Percentiles rank a stretch among this genome's conserved stretches.
Conservation (phyloP, 345 rosid genomes). For the Turritis glabra region DNA sequence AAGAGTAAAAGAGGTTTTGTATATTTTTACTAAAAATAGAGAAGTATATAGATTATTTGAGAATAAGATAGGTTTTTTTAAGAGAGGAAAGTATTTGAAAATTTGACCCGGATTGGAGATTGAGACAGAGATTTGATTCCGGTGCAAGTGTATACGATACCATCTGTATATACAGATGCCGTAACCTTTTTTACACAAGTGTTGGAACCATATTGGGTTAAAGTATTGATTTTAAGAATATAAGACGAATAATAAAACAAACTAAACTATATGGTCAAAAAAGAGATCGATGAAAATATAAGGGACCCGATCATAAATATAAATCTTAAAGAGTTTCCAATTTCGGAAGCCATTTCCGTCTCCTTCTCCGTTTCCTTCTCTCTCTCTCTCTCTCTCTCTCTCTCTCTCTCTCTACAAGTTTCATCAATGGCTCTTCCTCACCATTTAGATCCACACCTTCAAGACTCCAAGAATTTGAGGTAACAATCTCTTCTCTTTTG, state of each 20-base stretch:
- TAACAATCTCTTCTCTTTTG: background rate
- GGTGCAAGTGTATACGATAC: no score
- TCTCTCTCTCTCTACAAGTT: background rate
- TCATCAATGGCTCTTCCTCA: slow-evolving; percentile 62
- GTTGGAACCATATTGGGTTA: no score
- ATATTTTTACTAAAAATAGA: no score
- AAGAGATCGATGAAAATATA: background rate
- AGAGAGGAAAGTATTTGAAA: no score
- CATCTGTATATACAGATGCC: no score
- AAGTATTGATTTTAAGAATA: background rate
- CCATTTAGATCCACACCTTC: slow-evolving; percentile 54
- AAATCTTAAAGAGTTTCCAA: slow-evolving; percentile 7
- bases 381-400: slow-evolving; percentile 24
- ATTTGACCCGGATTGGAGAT: no score
- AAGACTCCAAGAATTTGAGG: slow-evolving; percentile 57
- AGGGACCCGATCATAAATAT: slow-evolving; percentile 16
- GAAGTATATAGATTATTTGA: no score
- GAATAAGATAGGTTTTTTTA: no score
- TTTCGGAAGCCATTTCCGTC: slow-evolving; percentile 7
- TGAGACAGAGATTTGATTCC: no score
- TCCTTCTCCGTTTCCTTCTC: slow-evolving; percentile 21
- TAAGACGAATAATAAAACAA: background rate
- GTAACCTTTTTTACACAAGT: no score
- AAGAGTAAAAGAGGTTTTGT: no score
- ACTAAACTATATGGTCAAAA: background rate